Evolutionary conservation across 352 stramenopile genomes (phyloP).

Genomic region (Globisporangium irregulare): DNA sequence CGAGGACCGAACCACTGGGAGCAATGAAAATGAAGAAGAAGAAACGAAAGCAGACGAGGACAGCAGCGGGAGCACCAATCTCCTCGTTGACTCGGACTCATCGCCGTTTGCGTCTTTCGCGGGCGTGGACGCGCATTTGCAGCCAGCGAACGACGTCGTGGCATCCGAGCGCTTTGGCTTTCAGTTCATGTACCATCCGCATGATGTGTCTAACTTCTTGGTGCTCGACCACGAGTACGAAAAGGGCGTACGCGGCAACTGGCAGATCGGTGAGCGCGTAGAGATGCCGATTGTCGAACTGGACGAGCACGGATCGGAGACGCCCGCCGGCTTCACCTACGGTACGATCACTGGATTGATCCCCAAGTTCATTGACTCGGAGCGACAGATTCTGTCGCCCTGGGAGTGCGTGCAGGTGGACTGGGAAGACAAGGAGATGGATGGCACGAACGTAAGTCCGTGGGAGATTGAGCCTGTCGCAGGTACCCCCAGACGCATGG

Average conservation of each 20-base stretch:
- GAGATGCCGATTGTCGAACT: constrained; percentile 73
- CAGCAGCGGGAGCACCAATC: constrained; percentile 19
- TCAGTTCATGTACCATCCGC: constrained; percentile 68
- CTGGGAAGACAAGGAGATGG: constrained; percentile 70
- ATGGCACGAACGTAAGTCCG: constrained; percentile 63
- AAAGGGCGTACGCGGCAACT: constrained; percentile 66
- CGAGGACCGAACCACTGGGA: background rate
- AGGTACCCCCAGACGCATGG: constrained; percentile 23
- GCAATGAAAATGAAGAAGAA: constrained; percentile 18
- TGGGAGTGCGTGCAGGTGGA: constrained; percentile 78
- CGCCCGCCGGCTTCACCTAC: constrained; percentile 51
- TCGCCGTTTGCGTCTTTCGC: constrained; percentile 65
- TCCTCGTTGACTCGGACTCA: constrained; percentile 36
- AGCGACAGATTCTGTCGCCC: constrained; percentile 35
- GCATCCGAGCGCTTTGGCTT: constrained; percentile 50
- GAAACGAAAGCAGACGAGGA: constrained; percentile 45
- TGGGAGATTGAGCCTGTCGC: constrained; percentile 76
- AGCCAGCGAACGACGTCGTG: constrained; percentile 28
- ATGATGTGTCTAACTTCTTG: constrained; percentile 83
- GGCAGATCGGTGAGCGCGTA: constrained; percentile 68
- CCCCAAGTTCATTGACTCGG: constrained; percentile 24
- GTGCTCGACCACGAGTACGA: constrained; percentile 83
- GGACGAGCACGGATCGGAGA: constrained; percentile 58
- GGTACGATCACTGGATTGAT: constrained; percentile 54
- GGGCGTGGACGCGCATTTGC: constrained; percentile 59